Conservation (phyloP, 148 eudicot species). For the Chenopodium berlandieri region DNA sequence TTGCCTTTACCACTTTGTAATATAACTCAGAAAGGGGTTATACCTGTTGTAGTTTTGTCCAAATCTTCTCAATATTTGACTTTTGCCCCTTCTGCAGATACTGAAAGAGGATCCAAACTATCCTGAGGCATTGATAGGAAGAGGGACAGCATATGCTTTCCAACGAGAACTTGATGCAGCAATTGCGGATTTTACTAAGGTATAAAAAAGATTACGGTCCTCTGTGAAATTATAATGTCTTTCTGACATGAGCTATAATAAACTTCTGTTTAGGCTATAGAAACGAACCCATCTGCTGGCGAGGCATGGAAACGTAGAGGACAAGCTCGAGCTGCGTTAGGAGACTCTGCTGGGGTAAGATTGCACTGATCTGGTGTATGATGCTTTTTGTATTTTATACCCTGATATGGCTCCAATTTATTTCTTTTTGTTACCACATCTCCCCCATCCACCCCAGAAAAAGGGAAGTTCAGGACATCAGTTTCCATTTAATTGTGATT, state of each 20-base stretch:
- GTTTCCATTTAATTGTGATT: not conserved
- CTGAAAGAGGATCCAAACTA: constrained; percentile 84
- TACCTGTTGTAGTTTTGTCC: not conserved
- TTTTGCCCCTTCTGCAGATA: constrained; percentile 46
- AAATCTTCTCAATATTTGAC: not conserved
- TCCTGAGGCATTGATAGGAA: constrained; percentile 95
- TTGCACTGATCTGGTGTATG: not conserved
- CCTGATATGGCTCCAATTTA: no score
- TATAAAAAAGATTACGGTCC: constrained; percentile 26
- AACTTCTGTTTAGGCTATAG: constrained; percentile 60
- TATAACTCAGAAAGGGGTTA: not conserved
- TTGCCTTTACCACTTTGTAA: not conserved
- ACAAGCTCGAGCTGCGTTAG: constrained; percentile 97
- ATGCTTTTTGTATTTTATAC: not conserved
- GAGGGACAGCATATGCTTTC: constrained; percentile 98
- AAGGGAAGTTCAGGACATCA: not conserved
- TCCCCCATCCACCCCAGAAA: not conserved
- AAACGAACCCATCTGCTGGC: constrained; percentile 77
- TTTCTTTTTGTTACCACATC: no score
- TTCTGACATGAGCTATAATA: constrained; percentile 14
- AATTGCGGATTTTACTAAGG: constrained; percentile 93
- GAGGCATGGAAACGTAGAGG: constrained; percentile 99
- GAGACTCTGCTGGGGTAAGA: constrained; percentile 79
- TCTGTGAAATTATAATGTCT: not conserved
- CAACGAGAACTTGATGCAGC: constrained; percentile 94